Conservation (phyloP, 305 asterid genomes). For the Andrographis paniculata region DNA sequence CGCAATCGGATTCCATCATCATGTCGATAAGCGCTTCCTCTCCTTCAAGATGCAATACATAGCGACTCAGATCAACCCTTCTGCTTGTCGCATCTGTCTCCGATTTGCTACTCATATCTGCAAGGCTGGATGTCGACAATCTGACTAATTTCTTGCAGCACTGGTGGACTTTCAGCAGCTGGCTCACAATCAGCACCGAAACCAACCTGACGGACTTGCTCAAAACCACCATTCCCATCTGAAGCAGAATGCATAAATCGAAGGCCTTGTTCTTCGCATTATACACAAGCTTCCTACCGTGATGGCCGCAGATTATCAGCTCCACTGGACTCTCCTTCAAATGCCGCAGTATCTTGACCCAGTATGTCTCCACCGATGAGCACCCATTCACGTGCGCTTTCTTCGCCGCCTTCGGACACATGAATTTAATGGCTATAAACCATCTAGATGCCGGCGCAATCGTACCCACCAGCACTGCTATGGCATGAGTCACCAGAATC, state of each 20-base stretch:
- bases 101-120: constrained; percentile 19
- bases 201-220: constrained; percentile 53
- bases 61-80: constrained; percentile 49
- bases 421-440: constrained; percentile 46
- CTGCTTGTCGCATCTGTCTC: too few relatives aligned
- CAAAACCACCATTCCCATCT: constrained; percentile 42
- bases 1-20: constrained; percentile 46
- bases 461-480: constrained; percentile 61
- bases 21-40: constrained; percentile 53
- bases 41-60: constrained; percentile 69
- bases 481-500: constrained; percentile 49
- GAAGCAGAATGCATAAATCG: constrained; percentile 43
- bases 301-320: constrained; percentile 30
- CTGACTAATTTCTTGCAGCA: constrained; percentile 22
- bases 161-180: constrained; percentile 22
- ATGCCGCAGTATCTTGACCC: constrained; percentile 39
- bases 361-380: constrained; percentile 50
- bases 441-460: constrained; percentile 74
- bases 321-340: constrained; percentile 53
- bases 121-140: constrained; percentile 21
- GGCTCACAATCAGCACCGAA: constrained; percentile 36
- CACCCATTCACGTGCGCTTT: constrained; percentile 17
- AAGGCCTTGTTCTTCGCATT: constrained; percentile 29
- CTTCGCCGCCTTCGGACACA: constrained; percentile 42
- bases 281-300: constrained; percentile 36